Conservation (phyloP, 2,329 filamentous ascomycete genomes). For the Cladosporium sp. region DNA sequence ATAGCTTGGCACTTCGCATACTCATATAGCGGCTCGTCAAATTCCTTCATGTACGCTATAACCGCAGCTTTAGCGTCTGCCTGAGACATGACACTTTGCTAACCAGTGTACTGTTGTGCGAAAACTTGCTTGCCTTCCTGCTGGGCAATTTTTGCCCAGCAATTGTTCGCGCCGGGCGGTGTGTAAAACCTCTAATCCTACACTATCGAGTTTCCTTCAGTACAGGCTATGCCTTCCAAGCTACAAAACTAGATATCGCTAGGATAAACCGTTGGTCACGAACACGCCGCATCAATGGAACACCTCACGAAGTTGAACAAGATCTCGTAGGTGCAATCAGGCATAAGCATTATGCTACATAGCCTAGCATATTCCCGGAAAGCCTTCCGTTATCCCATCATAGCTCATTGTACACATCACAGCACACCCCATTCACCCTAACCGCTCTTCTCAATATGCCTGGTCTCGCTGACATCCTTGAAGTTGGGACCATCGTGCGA, state of each 20-base stretch:
- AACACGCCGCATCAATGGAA: neutral
- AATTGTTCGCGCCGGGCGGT: neutral
- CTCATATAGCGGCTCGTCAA: neutral
- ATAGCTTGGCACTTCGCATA: neutral
- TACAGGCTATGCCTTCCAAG: no score
- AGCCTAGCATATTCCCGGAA: neutral
- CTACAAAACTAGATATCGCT: no score
- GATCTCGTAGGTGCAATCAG: neutral
- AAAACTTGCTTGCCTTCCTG: neutral
- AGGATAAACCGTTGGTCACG: no score
- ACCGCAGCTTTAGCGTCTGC: neutral
- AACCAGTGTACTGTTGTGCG: neutral
- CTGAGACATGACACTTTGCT: neutral
- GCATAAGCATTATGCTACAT: neutral
- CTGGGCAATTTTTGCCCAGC: neutral
- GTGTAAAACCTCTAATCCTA: no score
- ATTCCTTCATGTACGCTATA: neutral
- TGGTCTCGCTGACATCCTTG: neutral
- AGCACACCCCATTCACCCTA: neutral
- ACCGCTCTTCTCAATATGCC: conserved; percentile 3
- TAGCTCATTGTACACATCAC: neutral
- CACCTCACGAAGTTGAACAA: neutral
- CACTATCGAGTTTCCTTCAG: no score
- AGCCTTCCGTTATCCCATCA: neutral
- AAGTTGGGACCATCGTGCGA: neutral